Conservation (phyloP, 2,329 filamentous ascomycete species). For the Colletotrichum sp. region DNA sequence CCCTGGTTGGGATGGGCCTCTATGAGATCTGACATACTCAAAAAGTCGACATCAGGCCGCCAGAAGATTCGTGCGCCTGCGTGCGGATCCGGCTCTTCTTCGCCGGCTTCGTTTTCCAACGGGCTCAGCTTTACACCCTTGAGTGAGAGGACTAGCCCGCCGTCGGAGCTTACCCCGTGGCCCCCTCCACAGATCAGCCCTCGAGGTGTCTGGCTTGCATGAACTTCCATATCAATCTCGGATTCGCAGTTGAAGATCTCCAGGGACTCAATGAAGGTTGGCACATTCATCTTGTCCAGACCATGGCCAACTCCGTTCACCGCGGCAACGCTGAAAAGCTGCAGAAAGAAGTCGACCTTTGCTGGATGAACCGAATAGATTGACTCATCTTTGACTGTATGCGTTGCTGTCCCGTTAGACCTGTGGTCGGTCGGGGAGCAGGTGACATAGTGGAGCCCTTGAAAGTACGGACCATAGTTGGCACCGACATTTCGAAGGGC, state of each 20-base stretch:
- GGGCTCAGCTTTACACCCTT: neutral
- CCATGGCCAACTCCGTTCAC: neutral
- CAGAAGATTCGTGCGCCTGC: constrained; percentile 1
- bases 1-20: neutral
- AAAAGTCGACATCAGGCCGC: constrained; percentile 5
- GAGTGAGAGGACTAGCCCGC: neutral
- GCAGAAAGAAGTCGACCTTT: neutral
- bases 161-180: neutral
- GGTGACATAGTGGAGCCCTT: neutral
- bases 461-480: constrained; percentile 10
- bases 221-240: neutral
- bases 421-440: neutral
- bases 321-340: constrained; percentile 5
- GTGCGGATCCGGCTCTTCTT: neutral
- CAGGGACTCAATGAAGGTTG: neutral
- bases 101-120: neutral
- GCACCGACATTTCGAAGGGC: constrained; percentile 4
- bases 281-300: constrained; percentile 8
- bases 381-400: neutral
- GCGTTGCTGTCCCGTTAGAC: neutral
- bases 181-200: neutral
- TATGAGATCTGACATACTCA: neutral
- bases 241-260: neutral
- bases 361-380: neutral
- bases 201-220: neutral